These are phyloP conservation scores for Phellinidium pouzarii DNA, from an alignment of 1,284 basidiomycete genomes.

Conservation along the genomic window DNA sequence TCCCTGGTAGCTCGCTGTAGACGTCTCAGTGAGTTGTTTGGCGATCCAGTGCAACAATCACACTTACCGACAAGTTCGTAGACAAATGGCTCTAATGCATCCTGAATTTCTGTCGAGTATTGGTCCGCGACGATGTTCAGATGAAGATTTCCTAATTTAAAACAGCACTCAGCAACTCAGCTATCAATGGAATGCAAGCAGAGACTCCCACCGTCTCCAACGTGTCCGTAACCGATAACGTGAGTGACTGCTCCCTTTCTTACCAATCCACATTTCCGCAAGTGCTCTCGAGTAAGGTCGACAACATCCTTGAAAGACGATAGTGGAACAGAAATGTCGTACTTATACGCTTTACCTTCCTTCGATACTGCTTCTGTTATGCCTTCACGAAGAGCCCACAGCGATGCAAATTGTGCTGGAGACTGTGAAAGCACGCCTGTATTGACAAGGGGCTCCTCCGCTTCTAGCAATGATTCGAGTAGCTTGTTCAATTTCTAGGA, in stretches of 20 bases:
- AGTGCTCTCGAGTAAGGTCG: slow-evolving; percentile 69
- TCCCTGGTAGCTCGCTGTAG: slow-evolving; percentile 62
- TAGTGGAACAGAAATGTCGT: slow-evolving; percentile 92
- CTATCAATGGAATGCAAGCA: too few relatives aligned
- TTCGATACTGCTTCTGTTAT: slow-evolving; percentile 93
- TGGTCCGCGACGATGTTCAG: slow-evolving; percentile 87
- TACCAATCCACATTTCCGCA: slow-evolving; percentile 70
- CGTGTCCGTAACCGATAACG: slow-evolving; percentile 92
- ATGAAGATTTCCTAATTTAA: slow-evolving; percentile 93
- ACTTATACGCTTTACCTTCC: slow-evolving; percentile 95
- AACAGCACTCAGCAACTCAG: too few relatives aligned
- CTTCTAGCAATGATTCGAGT: slow-evolving; percentile 75
- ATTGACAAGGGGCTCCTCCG: slow-evolving; percentile 70
- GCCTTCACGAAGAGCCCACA: slow-evolving; percentile 95
- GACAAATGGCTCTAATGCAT: slow-evolving; percentile 89
- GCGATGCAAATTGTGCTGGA: slow-evolving; percentile 80
- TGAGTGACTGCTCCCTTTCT: slow-evolving; percentile 69
- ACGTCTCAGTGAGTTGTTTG: not conserved
- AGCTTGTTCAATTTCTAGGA: slow-evolving; percentile 80
- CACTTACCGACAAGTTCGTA: slow-evolving; percentile 87
- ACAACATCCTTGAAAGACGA: slow-evolving; percentile 87
- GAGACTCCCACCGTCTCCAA: slow-evolving; percentile 77
- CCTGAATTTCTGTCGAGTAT: slow-evolving; percentile 81
- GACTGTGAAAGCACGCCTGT: slow-evolving; percentile 94
- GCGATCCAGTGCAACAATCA: not conserved